Evolutionary conservation across 345 rosid species (phyloP).

Genomic region (Rhizophora apiculata): DNA sequence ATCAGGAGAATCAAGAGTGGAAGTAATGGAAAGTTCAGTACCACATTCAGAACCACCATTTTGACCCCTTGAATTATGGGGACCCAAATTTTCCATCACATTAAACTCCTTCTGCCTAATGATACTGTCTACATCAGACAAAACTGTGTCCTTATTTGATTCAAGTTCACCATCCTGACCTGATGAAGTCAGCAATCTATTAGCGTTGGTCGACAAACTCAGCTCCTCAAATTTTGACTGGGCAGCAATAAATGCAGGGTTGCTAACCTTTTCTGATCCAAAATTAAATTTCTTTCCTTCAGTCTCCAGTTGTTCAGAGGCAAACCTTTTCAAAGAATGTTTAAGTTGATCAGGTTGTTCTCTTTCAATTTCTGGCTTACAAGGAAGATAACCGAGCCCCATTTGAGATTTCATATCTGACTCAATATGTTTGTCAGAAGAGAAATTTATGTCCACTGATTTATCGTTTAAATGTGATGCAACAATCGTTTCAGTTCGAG

Average conservation of each 20-base stretch:
- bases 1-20: constrained; percentile 87
- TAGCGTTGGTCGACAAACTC: constrained; percentile 44
- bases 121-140: constrained; percentile 27
- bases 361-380: constrained; percentile 37
- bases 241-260: constrained; percentile 63
- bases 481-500: constrained; percentile 33
- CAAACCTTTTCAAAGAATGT: constrained; percentile 51
- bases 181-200: constrained; percentile 32
- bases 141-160: constrained; percentile 32
- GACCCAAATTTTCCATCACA: constrained; percentile 32
- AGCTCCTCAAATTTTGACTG: constrained; percentile 80
- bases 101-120: constrained; percentile 27
- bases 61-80: constrained; percentile 31
- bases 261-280: constrained; percentile 55
- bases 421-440: constrained; percentile 22
- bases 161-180: constrained; percentile 42
- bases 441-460: constrained; percentile 31
- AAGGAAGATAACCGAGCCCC: constrained; percentile 26
- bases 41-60: constrained; percentile 78
- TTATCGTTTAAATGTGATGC: constrained; percentile 39
- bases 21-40: constrained; percentile 82
- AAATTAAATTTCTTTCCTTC: constrained; percentile 38
- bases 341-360: constrained; percentile 46
- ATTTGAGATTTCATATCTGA: constrained; percentile 31
- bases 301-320: constrained; percentile 46